These are phyloP conservation scores for Gastrolobium villosum DNA, from an alignment of 306 rosid genomes.

Conservation along the genomic window DNA sequence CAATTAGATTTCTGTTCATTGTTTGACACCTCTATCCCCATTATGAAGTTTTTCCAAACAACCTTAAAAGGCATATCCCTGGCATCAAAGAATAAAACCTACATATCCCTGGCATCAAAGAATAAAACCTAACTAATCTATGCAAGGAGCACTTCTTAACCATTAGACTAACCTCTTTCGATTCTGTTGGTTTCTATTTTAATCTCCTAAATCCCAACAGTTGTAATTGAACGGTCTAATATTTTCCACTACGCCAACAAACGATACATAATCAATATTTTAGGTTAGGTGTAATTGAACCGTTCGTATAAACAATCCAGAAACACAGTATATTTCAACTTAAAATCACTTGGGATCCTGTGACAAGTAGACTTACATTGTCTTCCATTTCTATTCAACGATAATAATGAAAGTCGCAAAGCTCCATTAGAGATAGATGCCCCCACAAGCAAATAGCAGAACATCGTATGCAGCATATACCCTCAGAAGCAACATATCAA, in stretches of 20 bases:
- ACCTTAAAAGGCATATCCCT: not conserved
- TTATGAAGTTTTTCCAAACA: not conserved
- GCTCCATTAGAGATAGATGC: conserved; percentile 9
- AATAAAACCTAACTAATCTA: not conserved
- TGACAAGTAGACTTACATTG: not conserved
- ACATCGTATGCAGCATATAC: not conserved
- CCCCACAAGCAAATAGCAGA: not conserved
- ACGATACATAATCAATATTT: not conserved
- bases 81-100: not conserved
- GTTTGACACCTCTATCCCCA: not conserved
- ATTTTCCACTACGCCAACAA: not conserved
- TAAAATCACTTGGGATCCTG: not conserved
- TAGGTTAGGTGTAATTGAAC: not conserved
- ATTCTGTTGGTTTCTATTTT: not conserved
- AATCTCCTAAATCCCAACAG: not conserved
- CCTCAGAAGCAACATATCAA: conserved; percentile 20
- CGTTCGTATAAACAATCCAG: not conserved
- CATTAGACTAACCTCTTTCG: not conserved
- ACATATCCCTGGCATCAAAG: not conserved
- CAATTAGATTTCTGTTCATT: not conserved
- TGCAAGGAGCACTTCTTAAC: not conserved
- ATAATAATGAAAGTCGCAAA: not conserved
- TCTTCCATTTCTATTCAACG: not conserved
- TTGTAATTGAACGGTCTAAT: not conserved
- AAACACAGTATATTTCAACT: conserved; percentile 7